Conservation (phyloP, 139 green algal species). For the Gonium pectorale region DNA sequence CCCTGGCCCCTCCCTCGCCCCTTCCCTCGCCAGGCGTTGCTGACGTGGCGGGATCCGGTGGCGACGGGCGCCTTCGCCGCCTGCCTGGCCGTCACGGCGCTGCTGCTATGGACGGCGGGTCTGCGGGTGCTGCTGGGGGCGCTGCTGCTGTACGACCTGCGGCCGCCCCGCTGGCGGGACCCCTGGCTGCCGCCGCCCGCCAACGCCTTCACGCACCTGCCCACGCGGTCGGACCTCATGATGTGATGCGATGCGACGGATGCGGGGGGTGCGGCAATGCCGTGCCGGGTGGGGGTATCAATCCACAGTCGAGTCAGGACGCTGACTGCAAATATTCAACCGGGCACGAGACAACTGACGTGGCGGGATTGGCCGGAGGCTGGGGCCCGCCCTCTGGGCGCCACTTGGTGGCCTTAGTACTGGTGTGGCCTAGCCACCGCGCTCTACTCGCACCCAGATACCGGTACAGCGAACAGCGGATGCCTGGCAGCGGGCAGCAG, state of each 20-base stretch:
- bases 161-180: slow-evolving; percentile 46
- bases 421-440: too few relatives aligned
- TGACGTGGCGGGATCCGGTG: slow-evolving; percentile 50
- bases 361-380: too few relatives aligned
- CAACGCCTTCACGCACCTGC: slow-evolving; percentile 48
- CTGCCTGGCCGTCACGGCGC: not conserved
- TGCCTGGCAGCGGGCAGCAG: too few relatives aligned
- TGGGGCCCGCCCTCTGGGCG: too few relatives aligned
- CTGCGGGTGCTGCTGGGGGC: slow-evolving; percentile 39
- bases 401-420: too few relatives aligned
- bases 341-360: too few relatives aligned
- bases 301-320: too few relatives aligned
- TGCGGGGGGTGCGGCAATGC: not conserved
- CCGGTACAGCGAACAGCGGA: too few relatives aligned
- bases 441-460: too few relatives aligned
- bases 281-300: too few relatives aligned
- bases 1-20: not conserved
- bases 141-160: slow-evolving; percentile 58
- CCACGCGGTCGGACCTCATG: slow-evolving; percentile 53
- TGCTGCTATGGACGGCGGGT: slow-evolving; percentile 24
- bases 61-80: slow-evolving; percentile 18
- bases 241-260: slow-evolving; percentile 15
- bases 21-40: not conserved
- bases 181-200: slow-evolving; percentile 43
- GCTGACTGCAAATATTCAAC: too few relatives aligned